phyloP scores from a whole-genome alignment of 352 stramenopile genomes.

The Phytophthora sansomeana region DNA sequence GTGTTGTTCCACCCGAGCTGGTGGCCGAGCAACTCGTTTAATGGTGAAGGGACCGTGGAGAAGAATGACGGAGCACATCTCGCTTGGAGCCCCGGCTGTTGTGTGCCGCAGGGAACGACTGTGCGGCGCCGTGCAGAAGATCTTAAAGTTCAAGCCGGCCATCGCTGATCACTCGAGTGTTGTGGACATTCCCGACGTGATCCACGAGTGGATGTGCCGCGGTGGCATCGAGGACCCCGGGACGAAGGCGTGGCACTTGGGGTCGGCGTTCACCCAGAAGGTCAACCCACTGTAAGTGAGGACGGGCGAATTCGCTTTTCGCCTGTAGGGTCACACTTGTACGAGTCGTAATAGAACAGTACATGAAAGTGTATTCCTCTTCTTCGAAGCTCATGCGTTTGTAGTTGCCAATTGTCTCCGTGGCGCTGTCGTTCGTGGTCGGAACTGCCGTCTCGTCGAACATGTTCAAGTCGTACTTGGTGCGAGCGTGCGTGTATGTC shows the following conservation, averaged over 20 bases:
- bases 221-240: slow-evolving; percentile 49
- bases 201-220: slow-evolving; percentile 65
- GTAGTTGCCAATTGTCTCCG: too few species aligned
- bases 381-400: too few species aligned
- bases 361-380: too few species aligned
- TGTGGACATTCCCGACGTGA: slow-evolving; percentile 50
- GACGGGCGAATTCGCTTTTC: too few species aligned
- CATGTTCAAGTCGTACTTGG: too few species aligned
- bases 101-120: slow-evolving; percentile 43
- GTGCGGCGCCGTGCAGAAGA: slow-evolving; percentile 43
- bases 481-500: too few species aligned
- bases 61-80: slow-evolving; percentile 39
- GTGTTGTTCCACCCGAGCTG: slow-evolving; percentile 52
- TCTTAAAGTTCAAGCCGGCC: slow-evolving; percentile 25
- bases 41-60: slow-evolving; percentile 33
- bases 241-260: slow-evolving; percentile 56
- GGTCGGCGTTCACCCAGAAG: slow-evolving; percentile 53
- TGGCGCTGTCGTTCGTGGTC: too few species aligned
- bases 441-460: too few species aligned
- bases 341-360: too few species aligned
- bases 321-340: too few species aligned
- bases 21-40: slow-evolving; percentile 34
- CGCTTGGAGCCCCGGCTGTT: slow-evolving; percentile 39
- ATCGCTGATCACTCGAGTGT: slow-evolving; percentile 32
- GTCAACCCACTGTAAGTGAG: slow-evolving; percentile 29